phyloP scores from a whole-genome alignment of 176 grass and related monocot species.

The Oryza rufipogon region DNA sequence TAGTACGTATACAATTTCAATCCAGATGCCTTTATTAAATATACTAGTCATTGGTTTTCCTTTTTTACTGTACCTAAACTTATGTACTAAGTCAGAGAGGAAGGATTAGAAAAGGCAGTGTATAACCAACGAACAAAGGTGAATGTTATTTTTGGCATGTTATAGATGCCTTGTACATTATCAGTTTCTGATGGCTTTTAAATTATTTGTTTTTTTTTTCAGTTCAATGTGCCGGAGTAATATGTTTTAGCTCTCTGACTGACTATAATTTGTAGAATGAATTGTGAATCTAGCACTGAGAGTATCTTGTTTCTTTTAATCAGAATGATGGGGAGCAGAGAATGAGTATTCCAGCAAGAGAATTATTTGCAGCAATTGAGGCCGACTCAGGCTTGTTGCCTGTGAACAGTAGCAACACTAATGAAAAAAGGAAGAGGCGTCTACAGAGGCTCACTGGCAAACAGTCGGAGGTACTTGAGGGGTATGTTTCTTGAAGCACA shows the following conservation, averaged over 20 bases:
- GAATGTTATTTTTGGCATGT: neutral
- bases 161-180: neutral
- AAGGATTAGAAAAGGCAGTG: neutral
- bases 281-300: neutral
- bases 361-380: neutral
- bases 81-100: neutral
- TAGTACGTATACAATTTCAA: neutral
- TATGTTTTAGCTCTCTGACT: neutral
- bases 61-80: neutral
- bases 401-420: neutral
- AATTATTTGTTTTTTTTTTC: neutral
- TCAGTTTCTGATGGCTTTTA: neutral
- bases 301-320: slow-evolving; percentile 1
- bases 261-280: neutral
- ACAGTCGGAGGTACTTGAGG: slow-evolving; percentile 41
- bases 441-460: slow-evolving; percentile 21
- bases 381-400: neutral
- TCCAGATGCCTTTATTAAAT: neutral
- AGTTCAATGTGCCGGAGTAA: neutral
- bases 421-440: slow-evolving; percentile 10
- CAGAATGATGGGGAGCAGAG: neutral
- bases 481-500: slow-evolving; percentile 38
- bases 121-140: too few species aligned
- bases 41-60: neutral
- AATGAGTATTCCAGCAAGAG: neutral